Evolutionary conservation across 371 early-diverging fungal genomes (phyloP).

Genomic region (Lichtheimia ramosa): DNA sequence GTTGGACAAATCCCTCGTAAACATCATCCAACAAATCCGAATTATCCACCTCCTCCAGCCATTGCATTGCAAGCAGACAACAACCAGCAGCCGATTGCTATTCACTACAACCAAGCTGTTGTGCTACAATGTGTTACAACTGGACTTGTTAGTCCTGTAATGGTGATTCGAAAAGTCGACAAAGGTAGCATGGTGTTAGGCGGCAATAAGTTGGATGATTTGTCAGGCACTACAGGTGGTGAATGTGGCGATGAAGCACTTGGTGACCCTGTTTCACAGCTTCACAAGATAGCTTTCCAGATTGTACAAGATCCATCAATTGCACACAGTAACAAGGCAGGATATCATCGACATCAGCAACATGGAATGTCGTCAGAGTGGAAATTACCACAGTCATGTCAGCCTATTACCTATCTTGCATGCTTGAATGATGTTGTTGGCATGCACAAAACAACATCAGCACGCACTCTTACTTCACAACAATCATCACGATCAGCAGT

Average conservation of each 20-base stretch:
- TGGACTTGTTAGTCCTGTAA: slow-evolving; percentile 79
- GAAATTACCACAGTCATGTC: slow-evolving; percentile 46
- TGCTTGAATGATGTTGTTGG: slow-evolving; percentile 81
- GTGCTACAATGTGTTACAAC: slow-evolving; percentile 82
- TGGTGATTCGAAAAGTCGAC: slow-evolving; percentile 84
- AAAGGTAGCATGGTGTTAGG: slow-evolving; percentile 79
- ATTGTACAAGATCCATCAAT: slow-evolving; percentile 56
- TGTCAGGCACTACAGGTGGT: slow-evolving; percentile 27
- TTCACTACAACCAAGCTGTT: slow-evolving; percentile 82
- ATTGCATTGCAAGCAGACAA: slow-evolving; percentile 58
- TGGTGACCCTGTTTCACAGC: slow-evolving; percentile 79
- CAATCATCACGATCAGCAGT: not conserved
- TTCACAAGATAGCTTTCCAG: slow-evolving; percentile 91
- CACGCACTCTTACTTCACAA: slow-evolving; percentile 32
- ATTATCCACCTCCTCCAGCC: slow-evolving; percentile 77
- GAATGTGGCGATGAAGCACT: slow-evolving; percentile 53
- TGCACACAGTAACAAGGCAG: slow-evolving; percentile 31
- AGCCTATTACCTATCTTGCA: slow-evolving; percentile 67
- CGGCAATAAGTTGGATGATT: slow-evolving; percentile 42
- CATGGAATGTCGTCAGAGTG: slow-evolving; percentile 12
- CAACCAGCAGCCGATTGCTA: slow-evolving; percentile 59
- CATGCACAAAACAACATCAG: slow-evolving; percentile 68
- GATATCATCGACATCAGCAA: slow-evolving; percentile 17
- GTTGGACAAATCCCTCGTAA: slow-evolving; percentile 26
- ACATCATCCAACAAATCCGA: slow-evolving; percentile 53